Evolutionary conservation across 1,139 yeast genomes (phyloP), one percentile per base, ranked within the genome.

Genomic region (Hansenula sp.): DNA sequence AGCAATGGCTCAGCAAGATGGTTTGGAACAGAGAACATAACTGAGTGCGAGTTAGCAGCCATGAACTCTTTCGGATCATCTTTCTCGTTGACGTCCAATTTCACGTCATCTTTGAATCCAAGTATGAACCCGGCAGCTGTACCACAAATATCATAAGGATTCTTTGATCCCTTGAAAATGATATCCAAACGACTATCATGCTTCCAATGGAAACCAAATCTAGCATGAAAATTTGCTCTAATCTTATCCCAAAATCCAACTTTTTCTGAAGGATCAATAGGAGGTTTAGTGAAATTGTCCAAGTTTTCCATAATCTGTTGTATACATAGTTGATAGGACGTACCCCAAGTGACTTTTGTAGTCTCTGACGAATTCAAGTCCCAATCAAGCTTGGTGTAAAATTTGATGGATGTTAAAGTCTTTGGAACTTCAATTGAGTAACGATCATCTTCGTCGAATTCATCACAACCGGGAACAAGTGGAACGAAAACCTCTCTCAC

Each of bases 331-430:
- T 82, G 88, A 55, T 82, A 82, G 0, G 89, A 83, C 29, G 82
- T 81, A 24, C 96, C 95, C 95, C 96, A 89, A 0, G 87, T 78
- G 32, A 87, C 78, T 29, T 86, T 67, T 0, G 94, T 77, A 0
- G 92, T 81, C 9, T 62, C 60, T 17, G 68, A 65, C 0, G 95
- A 75, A 42, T 71, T 68, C 32, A 85, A 70, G 14, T 67, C 69
- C 44, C 86, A 70, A 12, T 67, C 62, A 47, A 88, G 58, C 43
- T 81, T 81, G 0, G 89, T 75, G 55, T 69, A 87, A 42, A 85
- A 64, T 56, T 90, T 89, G 32, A 88, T 80, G 0, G 94, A 71
- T 0, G 95, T 75, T 36, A 90, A 67, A 0, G 97, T 83, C 47
- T 92, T 81, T 29, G 88, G 82, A 11, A 90, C 81, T 17, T 73